Conservation (phyloP, 345 rosid genomes). For the Lumnitzera littorea region DNA sequence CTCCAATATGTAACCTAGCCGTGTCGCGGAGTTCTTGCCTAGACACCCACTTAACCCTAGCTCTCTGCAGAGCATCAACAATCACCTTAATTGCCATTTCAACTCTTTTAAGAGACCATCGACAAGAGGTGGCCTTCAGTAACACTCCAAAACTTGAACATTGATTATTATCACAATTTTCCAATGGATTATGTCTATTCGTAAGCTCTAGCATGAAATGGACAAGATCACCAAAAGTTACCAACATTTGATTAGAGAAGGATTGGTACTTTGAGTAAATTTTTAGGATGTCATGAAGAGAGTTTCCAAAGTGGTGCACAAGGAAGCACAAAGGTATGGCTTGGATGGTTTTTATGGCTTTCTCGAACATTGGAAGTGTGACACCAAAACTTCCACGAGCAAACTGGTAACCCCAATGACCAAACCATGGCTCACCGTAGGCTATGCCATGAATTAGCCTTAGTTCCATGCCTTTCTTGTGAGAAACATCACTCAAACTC, state of each 20-base stretch:
- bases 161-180: constrained; percentile 18
- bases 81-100: constrained; percentile 85
- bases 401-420: constrained; percentile 77
- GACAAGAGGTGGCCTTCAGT: constrained; percentile 40
- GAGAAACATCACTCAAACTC: constrained; percentile 61
- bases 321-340: constrained; percentile 53
- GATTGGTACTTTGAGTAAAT: constrained; percentile 74
- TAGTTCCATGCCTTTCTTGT: constrained; percentile 71
- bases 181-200: constrained; percentile 42
- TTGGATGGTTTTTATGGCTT: constrained; percentile 68
- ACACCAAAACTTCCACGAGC: constrained; percentile 73
- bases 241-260: constrained; percentile 43
- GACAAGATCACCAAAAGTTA: constrained; percentile 59
- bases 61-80: constrained; percentile 61
- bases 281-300: constrained; percentile 33
- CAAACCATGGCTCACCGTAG: constrained; percentile 74
- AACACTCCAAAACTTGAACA: constrained; percentile 29
- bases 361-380: constrained; percentile 50
- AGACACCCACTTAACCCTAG: constrained; percentile 65
- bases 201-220: constrained; percentile 66
- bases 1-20: constrained; percentile 81
- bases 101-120: constrained; percentile 85
- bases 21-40: constrained; percentile 93
- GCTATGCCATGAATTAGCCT: constrained; percentile 69
- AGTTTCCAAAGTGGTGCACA: constrained; percentile 30